Evolutionary conservation across 2,329 filamentous ascomycete genomes (phyloP).

Genomic region (Elsinoe batatas): DNA sequence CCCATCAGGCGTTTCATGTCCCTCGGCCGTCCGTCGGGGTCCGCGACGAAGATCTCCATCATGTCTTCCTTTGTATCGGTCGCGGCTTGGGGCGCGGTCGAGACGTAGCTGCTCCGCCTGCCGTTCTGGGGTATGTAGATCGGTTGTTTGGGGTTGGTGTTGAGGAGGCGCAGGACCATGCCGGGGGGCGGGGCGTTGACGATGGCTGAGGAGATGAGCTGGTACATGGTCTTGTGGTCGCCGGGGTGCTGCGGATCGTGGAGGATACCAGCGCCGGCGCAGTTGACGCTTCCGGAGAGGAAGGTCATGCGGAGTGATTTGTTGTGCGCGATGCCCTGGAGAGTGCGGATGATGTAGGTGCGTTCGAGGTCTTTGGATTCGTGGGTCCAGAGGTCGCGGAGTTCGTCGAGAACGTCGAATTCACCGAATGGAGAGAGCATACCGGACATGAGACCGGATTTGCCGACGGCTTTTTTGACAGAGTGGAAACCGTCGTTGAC

Average conservation of each 20-base stretch:
- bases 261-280: conserved; percentile 81
- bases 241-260: conserved; percentile 86
- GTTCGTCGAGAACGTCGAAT: conserved; percentile 84
- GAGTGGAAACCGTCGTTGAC: conserved; percentile 88
- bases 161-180: conserved; percentile 89
- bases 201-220: conserved; percentile 85
- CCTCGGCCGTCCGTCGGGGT: conserved; percentile 71
- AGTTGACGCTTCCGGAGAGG: conserved; percentile 83
- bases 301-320: conserved; percentile 97
- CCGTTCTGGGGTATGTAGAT: conserved; percentile 89
- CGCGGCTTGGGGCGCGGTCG: background rate
- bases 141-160: conserved; percentile 66
- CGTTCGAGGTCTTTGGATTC: conserved; percentile 95
- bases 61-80: conserved; percentile 98
- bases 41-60: conserved; percentile 98
- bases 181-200: conserved; percentile 77
- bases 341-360: conserved; percentile 89
- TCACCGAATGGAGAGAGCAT: conserved; percentile 95
- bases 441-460: conserved; percentile 88
- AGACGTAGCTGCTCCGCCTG: conserved; percentile 49
- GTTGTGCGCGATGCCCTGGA: conserved; percentile 90
- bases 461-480: conserved; percentile 94
- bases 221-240: conserved; percentile 99
- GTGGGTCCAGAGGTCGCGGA: conserved; percentile 96
- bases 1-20: conserved; percentile 86